These are phyloP conservation scores for Xerocomellus intermedius DNA, from an alignment of 768 basidiomycete genomes.

Conservation along the genomic window DNA sequence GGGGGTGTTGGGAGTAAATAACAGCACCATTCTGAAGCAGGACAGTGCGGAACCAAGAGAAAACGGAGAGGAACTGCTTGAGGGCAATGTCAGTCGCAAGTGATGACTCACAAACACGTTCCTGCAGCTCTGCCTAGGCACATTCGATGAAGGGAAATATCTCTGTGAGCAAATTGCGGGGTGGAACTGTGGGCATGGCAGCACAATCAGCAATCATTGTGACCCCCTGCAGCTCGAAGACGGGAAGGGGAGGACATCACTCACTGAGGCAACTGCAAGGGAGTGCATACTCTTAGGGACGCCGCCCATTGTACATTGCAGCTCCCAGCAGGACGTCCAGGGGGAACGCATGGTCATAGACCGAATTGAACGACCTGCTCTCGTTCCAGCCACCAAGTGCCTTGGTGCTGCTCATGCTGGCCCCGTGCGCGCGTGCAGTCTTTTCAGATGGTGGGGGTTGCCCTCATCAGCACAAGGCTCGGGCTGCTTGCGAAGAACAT, in stretches of 20 bases:
- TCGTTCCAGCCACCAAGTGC: background rate
- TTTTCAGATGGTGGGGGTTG: too few relatives aligned
- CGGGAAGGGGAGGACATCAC: background rate
- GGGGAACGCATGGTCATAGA: background rate
- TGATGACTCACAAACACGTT: background rate
- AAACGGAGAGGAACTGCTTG: conserved; percentile 26
- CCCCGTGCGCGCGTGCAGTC: conserved; percentile 31
- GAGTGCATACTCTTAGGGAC: conserved; percentile 18
- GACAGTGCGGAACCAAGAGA: conserved; percentile 26
- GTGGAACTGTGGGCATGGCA: conserved; percentile 13
- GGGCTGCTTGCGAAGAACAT: too few relatives aligned
- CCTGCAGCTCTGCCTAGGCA: background rate
- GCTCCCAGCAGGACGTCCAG: conserved; percentile 26
- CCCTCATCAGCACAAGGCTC: too few relatives aligned
- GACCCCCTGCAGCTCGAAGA: too few relatives aligned
- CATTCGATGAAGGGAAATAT: conserved; percentile 10
- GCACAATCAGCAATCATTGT: background rate
- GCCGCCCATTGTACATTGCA: conserved; percentile 26
- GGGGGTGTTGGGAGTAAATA: conserved; percentile 21
- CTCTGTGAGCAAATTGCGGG: background rate
- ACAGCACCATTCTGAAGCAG: conserved; percentile 37
- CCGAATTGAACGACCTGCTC: background rate
- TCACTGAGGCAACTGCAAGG: background rate
- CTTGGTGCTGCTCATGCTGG: conserved; percentile 25
- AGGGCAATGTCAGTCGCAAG: conserved; percentile 20